phyloP scores from a whole-genome alignment of 768 basidiomycete species.

The Cyclocybe cylindracea region DNA sequence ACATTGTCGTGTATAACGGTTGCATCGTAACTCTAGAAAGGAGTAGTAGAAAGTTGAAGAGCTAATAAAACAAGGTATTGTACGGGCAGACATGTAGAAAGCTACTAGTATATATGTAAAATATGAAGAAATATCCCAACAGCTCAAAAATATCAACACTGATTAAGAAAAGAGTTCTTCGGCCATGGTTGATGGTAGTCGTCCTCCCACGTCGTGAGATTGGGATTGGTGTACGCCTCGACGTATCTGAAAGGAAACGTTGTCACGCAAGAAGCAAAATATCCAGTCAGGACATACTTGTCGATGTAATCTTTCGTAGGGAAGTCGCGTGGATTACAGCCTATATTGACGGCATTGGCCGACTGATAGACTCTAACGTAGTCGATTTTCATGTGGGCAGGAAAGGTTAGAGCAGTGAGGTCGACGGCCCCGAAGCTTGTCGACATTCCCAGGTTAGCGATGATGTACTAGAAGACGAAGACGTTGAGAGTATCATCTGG shows the following conservation, averaged over 20 bases:
- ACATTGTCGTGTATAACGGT: neutral
- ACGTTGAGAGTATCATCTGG: neutral
- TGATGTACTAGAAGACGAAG: conserved; percentile 61
- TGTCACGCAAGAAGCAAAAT: neutral
- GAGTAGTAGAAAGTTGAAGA: neutral
- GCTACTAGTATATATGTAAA: neutral
- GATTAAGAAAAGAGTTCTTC: conserved; percentile 51
- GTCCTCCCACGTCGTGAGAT: conserved; percentile 53
- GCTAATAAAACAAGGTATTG: neutral
- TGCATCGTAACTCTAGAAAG: neutral
- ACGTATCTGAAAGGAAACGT: conserved; percentile 39
- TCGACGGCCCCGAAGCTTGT: conserved; percentile 75
- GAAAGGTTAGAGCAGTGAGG: conserved; percentile 67
- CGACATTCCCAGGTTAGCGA: conserved; percentile 84
- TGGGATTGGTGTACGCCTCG: conserved; percentile 73
- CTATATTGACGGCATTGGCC: conserved; percentile 59
- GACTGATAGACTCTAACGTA: conserved; percentile 75
- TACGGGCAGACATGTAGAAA: too few species aligned
- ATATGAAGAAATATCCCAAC: neutral
- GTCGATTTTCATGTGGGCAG: conserved; percentile 49
- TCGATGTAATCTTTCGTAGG: conserved; percentile 78
- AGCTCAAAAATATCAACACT: conserved; percentile 26
- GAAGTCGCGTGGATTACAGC: conserved; percentile 66
- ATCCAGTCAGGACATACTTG: conserved; percentile 34
- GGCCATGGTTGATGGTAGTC: conserved; percentile 59